Evolutionary conservation across 1,284 basidiomycete species (phyloP).

Genomic region (Cutaneotrichosporon sp.): DNA sequence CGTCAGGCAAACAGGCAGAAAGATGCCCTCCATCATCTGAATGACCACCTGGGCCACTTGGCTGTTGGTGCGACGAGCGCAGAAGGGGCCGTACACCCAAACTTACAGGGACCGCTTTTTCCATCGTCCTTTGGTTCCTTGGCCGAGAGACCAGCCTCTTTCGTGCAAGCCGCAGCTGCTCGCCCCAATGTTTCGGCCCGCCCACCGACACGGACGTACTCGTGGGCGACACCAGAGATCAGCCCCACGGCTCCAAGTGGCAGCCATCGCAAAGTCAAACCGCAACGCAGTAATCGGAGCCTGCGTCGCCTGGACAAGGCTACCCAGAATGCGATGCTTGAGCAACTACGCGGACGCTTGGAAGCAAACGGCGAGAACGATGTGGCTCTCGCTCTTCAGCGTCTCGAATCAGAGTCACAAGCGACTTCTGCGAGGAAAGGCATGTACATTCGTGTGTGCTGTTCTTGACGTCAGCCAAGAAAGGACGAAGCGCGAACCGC

Average conservation of each 20-base stretch:
- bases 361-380: neutral
- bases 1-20: neutral
- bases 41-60: conserved; percentile 6
- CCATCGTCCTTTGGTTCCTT: neutral
- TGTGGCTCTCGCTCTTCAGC: neutral
- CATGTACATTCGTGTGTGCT: no score
- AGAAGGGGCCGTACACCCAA: neutral
- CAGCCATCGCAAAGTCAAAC: no score
- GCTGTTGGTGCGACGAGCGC: neutral
- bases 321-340: neutral
- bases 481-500: no score
- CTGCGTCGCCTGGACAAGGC: neutral
- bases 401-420: neutral
- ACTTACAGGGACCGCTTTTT: neutral
- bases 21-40: neutral
- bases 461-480: no score
- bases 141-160: neutral
- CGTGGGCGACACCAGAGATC: neutral
- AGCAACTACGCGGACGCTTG: neutral
- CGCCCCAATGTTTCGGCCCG: neutral
- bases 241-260: no score
- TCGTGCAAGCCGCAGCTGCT: no score
- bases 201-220: neutral
- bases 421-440: no score
- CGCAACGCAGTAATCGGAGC: neutral